Evolutionary conservation across 208 protist genomes (phyloP), one percentile per base, ranked within the genome.

Genomic region (Crithidia sp.): DNA sequence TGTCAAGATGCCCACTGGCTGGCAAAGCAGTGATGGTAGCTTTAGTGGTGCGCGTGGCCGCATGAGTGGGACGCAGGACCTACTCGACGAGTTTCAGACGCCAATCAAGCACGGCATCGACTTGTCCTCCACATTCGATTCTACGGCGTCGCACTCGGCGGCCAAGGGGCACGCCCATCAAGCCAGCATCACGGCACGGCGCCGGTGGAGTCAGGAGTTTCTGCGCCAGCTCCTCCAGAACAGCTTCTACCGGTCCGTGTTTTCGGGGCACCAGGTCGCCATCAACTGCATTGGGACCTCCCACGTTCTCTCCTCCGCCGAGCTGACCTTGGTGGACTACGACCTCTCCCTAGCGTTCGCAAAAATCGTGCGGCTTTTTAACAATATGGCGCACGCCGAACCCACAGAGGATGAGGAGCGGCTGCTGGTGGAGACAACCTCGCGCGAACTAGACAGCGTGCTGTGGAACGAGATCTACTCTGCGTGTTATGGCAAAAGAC

Each of bases 321-420:
- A 77, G 45, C 58, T 88, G 17, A 49, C 76, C 14, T 60, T 70
- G 5, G 83, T 89, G 8, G 88, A 93, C 64, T 80, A 88, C 67
- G 84, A 87, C 49, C 60, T 89, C 12, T 85, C 85, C 14, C 77
- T 91, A 10, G 76, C 86, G 14, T 87, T 94, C 45, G 76, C 84
- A 17, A 90, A 91, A 58, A 71, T 89, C n/a, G 76, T 91, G 7
- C 82, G 89, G 8, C 66, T 91, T 9, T 91, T 91, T 55, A 91
- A 90, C 71, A 87, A 82, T 67, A 91, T 89, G 83, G 74, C 74
- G 16, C 84, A 90, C 50, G 83, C 88, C 2, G 83, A 89, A 45
- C 67, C 80, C 4, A 82, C 61, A 5, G 83, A 84, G 17, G 77
- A 87, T 41, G 88, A 93, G 60, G 85, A 84, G 47, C 76, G 77